phyloP scores from a whole-genome alignment of 2,329 filamentous ascomycete species.

The Aspergillus sp. region DNA sequence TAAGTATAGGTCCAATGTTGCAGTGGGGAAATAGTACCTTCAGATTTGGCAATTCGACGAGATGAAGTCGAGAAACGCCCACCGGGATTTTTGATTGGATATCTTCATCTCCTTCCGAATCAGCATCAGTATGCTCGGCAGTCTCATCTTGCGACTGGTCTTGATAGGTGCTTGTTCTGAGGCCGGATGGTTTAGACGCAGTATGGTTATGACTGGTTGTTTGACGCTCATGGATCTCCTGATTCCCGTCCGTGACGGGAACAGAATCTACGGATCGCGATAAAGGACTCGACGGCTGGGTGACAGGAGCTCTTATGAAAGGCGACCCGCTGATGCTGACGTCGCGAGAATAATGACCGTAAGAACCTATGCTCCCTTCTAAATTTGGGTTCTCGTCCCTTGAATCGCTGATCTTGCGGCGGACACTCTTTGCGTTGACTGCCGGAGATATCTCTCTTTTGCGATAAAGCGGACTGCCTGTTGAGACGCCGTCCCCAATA shows the following conservation, averaged over 20 bases:
- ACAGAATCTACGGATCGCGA: constrained; percentile 31
- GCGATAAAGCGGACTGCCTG: constrained; percentile 14
- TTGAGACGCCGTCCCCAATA: constrained; percentile 13
- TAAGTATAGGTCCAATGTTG: constrained; percentile 3
- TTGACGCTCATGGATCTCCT: constrained; percentile 22
- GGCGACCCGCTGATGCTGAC: constrained; percentile 50
- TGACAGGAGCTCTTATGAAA: constrained; percentile 45
- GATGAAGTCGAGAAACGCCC: constrained; percentile 83
- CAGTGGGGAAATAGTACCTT: constrained; percentile 30
- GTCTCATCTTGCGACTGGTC: constrained; percentile 16
- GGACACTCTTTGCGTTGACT: constrained; percentile 26
- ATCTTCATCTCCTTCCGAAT: constrained; percentile 19
- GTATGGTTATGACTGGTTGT: constrained; percentile 13
- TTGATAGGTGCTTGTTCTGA: constrained; percentile 27
- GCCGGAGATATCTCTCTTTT: constrained; percentile 37
- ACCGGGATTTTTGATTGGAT: constrained; percentile 68
- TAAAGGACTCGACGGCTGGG: constrained; percentile 29
- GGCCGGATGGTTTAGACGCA: constrained; percentile 26
- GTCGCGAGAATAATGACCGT: constrained; percentile 27
- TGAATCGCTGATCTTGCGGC: constrained; percentile 28
- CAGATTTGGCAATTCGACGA: constrained; percentile 77
- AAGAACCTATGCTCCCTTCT: constrained; percentile 23
- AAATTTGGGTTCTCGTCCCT: constrained; percentile 24
- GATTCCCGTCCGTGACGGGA: constrained; percentile 22
- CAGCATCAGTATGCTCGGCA: constrained; percentile 12